Base-by-base conservation (phyloP, 257 asterid genomes). In the Haberlea rhodopensis region DNA sequence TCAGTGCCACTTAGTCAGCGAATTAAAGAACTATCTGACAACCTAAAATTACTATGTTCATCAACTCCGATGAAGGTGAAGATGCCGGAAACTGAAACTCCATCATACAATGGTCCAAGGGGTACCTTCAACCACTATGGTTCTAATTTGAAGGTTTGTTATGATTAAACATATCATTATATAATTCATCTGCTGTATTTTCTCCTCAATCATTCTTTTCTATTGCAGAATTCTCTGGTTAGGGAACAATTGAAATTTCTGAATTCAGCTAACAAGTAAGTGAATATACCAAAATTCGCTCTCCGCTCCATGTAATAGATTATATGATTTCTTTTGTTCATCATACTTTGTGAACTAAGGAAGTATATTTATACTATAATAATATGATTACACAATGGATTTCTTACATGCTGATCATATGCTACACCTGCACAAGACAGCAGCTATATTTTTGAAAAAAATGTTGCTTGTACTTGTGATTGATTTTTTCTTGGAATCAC, bases 191-290 rank as follows among this genome's bases (percentile, higher is more conserved):
- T 26, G 48, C 48, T 43, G 22, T 5, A 23, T n/a, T 27, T n/a
- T 45, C 64, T 20, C 67, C 19, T 24, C 23, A n/a, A 52, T 20
- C 6, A 21, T 52, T 53, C 46, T n/a, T 53, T 66, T 57, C 60
- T 18, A 13, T 73, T 69, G 73, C 81, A 90, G 96, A 65, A 84
- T 67, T 77, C 87, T 24, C 70, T 88, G 60, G 91, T 86, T 62
- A 76, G 73, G 21, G 98, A 84, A 53, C 85, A 78, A 40, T 84
- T 91, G 31, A 73, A 46, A 53, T 86, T 88, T 75, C 62, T 91
- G 69, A 91, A 91, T 60, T 78, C 87, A 2, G 96, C 95, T 57
- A 87, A 69, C 80, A 91, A 86, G 98, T 91, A 80, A 84, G 92
- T 76, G 57, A n/a, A 0, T 24, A 0, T 21, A 18, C 20, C 19